phyloP scores from a whole-genome alignment of 176 grass and related monocot genomes.

The Elymus sibiricus region DNA sequence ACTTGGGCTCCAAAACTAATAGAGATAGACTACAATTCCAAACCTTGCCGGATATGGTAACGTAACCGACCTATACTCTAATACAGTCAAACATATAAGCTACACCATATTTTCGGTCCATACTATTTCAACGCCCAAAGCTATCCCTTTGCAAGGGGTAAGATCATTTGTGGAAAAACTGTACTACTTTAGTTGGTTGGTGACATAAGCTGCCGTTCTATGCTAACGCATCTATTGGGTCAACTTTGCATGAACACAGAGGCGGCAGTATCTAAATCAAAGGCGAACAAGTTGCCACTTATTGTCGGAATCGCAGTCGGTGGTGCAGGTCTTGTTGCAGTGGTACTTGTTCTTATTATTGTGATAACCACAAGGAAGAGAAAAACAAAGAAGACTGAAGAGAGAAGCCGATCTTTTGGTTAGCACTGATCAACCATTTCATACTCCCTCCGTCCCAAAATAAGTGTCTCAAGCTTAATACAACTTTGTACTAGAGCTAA shows the following conservation, averaged over 20 bases:
- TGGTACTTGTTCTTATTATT: conserved; percentile 22
- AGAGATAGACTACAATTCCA: no score
- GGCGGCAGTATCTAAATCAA: not conserved
- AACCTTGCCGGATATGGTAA: no score
- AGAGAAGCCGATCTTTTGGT: conserved; percentile 57
- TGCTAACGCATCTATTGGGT: not conserved
- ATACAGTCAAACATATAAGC: conserved; percentile 82
- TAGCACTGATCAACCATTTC: not conserved
- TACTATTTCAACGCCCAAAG: conserved; percentile 56
- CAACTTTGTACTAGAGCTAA: no score
- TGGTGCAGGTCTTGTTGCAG: conserved; percentile 31
- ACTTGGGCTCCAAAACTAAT: no score
- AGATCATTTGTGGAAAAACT: conserved; percentile 2
- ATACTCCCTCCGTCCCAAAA: no score
- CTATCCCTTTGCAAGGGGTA: conserved; percentile 52
- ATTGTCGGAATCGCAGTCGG: conserved; percentile 53
- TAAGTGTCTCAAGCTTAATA: no score
- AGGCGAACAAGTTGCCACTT: conserved; percentile 26
- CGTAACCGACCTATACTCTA: no score
- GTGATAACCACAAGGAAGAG: conserved; percentile 34
- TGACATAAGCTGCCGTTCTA: not conserved
- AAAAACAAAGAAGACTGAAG: conserved; percentile 27
- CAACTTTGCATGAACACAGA: not conserved
- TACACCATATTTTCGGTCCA: conserved; percentile 17
- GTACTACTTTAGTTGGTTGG: not conserved